Evolutionary conservation across 2,329 filamentous ascomycete species (phyloP).

Genomic region (Pseudocercospora crystallina): DNA sequence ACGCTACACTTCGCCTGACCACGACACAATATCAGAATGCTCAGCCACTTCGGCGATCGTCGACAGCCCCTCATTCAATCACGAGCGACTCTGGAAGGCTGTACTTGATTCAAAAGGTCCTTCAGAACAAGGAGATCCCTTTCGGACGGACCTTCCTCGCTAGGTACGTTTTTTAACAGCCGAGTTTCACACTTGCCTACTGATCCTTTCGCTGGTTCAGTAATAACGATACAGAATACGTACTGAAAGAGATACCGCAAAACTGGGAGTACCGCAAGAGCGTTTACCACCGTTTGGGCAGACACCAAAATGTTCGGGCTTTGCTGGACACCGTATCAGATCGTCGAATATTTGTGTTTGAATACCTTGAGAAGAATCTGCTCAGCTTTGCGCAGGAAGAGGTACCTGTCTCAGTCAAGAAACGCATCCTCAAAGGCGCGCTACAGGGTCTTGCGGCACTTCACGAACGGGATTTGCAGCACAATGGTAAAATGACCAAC

Average conservation of each 20-base stretch:
- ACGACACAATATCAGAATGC: no score
- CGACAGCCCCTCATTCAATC: no score
- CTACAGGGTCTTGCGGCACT: constrained; percentile 42
- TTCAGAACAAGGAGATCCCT: neutral
- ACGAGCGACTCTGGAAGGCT: neutral
- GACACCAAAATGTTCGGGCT: constrained; percentile 40
- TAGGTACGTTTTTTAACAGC: constrained; percentile 2
- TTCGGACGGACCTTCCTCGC: constrained; percentile 5
- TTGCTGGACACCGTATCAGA: constrained; percentile 45
- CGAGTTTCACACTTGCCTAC: neutral
- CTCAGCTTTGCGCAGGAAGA: constrained; percentile 45
- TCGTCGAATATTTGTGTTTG: constrained; percentile 48
- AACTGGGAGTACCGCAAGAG: constrained; percentile 26
- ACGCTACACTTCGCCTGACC: no score
- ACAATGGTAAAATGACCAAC: constrained; percentile 11
- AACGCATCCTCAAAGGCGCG: constrained; percentile 46
- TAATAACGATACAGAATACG: constrained; percentile 25
- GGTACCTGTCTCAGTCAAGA: constrained; percentile 39
- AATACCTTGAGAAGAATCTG: constrained; percentile 46
- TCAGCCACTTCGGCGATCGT: no score
- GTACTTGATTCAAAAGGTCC: neutral
- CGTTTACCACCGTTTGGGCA: constrained; percentile 18
- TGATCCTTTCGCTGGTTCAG: constrained; percentile 22
- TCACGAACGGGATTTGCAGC: constrained; percentile 40
- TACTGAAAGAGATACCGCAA: constrained; percentile 30